These are phyloP conservation scores for Aphanoascus verrucosus DNA, from an alignment of 2,329 filamentous ascomycete genomes.

Conservation along the genomic window DNA sequence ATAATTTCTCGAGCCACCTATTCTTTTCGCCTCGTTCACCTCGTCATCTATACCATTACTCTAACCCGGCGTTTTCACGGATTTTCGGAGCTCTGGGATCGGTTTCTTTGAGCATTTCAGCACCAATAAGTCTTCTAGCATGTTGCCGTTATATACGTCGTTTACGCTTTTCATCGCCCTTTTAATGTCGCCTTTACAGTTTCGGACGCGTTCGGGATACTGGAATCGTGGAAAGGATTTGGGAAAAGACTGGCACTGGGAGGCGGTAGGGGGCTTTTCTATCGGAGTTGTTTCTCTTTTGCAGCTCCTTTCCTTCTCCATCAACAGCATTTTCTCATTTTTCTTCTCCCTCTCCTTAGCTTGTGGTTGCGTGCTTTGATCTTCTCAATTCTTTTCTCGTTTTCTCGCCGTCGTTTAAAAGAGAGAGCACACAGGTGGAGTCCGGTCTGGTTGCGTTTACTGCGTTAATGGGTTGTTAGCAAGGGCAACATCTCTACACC, in stretches of 20 bases:
- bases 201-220: slow-evolving; percentile 9
- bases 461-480: slow-evolving; percentile 29
- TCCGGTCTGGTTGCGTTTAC: slow-evolving; percentile 33
- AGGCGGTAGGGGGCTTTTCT: slow-evolving; percentile 25
- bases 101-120: slow-evolving; percentile 4
- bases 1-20: neutral
- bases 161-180: slow-evolving; percentile 6
- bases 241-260: slow-evolving; percentile 28
- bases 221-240: slow-evolving; percentile 24
- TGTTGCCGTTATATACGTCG: slow-evolving; percentile 20
- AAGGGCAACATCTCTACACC: slow-evolving; percentile 33
- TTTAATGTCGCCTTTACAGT: slow-evolving; percentile 4
- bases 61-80: neutral
- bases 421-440: slow-evolving; percentile 36
- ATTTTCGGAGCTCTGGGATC: slow-evolving; percentile 5
- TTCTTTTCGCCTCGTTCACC: neutral
- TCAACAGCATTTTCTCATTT: slow-evolving; percentile 25
- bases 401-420: slow-evolving; percentile 8
- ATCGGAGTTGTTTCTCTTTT: slow-evolving; percentile 8
- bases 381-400: slow-evolving; percentile 18
- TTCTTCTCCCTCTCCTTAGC: slow-evolving; percentile 21
- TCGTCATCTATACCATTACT: neutral
- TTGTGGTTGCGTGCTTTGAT: slow-evolving; percentile 23
- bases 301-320: slow-evolving; percentile 15
- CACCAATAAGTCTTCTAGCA: neutral